Conservation (phyloP, 495 filamentous ascomycete genomes). For the Penicillium cataractarum region DNA sequence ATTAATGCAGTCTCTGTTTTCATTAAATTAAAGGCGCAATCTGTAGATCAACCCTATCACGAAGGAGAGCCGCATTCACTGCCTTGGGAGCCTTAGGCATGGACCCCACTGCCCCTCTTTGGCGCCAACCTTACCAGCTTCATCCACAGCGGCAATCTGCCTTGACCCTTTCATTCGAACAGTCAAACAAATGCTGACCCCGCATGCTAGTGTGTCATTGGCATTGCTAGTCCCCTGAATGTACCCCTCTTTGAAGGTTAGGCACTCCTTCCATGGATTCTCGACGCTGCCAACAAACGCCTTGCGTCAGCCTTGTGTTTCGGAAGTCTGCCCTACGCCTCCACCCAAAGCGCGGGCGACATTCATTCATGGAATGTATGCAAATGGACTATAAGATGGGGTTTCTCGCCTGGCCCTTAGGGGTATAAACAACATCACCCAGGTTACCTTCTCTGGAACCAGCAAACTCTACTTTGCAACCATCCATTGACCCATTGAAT, state of each 20-base stretch:
- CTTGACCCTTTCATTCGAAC: not conserved
- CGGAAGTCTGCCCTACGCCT: not conserved
- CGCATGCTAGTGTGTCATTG: not conserved
- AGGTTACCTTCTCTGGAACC: not conserved
- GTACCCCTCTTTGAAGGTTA: not conserved
- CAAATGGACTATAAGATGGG: not conserved
- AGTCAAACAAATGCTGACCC: not conserved
- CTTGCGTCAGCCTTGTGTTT: not conserved
- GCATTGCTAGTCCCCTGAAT: not conserved
- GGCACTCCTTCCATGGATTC: not conserved
- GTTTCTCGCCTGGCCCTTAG: not conserved
- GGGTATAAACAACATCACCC: not conserved
- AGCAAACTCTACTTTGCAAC: conserved; percentile 4
- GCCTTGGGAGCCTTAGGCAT: not conserved
- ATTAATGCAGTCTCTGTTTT: not conserved
- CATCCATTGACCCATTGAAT: not conserved
- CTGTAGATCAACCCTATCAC: not conserved
- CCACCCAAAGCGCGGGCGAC: no score
- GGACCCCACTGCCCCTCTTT: not conserved
- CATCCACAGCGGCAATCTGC: not conserved
- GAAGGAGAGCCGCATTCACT: not conserved
- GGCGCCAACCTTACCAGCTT: not conserved
- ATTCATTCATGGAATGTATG: no score
- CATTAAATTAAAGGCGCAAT: not conserved
- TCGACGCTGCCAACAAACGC: not conserved